Conservation (phyloP, 2,329 filamentous ascomycete genomes). For the Fusarium udum region DNA sequence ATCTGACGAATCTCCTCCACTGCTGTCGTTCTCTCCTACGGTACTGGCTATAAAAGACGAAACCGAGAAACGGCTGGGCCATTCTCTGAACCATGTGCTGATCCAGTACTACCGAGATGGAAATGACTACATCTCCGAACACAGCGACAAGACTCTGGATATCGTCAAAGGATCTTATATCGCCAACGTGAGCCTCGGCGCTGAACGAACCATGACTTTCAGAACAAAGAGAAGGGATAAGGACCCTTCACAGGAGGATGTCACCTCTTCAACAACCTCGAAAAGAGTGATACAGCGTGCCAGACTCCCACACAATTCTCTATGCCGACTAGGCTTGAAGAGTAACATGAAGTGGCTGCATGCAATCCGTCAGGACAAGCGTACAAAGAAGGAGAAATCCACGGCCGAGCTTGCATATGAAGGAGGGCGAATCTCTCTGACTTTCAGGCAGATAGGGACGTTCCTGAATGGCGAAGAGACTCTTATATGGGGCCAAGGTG, state of each 20-base stretch:
- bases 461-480: conserved; percentile 74
- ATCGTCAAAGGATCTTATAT: conserved; percentile 84
- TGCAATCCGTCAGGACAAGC: conserved; percentile 88
- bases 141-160: conserved; percentile 96
- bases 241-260: conserved; percentile 44
- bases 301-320: conserved; percentile 84
- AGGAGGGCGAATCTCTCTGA: conserved; percentile 87
- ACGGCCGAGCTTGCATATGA: conserved; percentile 74
- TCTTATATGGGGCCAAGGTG: conserved; percentile 92
- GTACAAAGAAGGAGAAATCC: conserved; percentile 72
- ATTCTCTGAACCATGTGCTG: conserved; percentile 87
- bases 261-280: conserved; percentile 10
- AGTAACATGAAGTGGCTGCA: conserved; percentile 93
- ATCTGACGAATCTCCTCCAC: conserved; percentile 83
- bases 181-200: conserved; percentile 93
- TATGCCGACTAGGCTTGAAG: conserved; percentile 80
- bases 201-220: conserved; percentile 88
- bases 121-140: conserved; percentile 92
- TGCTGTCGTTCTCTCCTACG: conserved; percentile 78
- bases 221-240: conserved; percentile 76
- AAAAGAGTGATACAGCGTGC: conserved; percentile 71
- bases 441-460: conserved; percentile 89
- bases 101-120: conserved; percentile 94
- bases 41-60: conserved; percentile 74
- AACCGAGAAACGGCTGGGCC: conserved; percentile 78